Percentiles rank a stretch among this genome's conserved stretches.
These are phyloP conservation scores for Calonectria hawksworthii DNA, from an alignment of 2,329 filamentous ascomycete species.

Conservation along the genomic window DNA sequence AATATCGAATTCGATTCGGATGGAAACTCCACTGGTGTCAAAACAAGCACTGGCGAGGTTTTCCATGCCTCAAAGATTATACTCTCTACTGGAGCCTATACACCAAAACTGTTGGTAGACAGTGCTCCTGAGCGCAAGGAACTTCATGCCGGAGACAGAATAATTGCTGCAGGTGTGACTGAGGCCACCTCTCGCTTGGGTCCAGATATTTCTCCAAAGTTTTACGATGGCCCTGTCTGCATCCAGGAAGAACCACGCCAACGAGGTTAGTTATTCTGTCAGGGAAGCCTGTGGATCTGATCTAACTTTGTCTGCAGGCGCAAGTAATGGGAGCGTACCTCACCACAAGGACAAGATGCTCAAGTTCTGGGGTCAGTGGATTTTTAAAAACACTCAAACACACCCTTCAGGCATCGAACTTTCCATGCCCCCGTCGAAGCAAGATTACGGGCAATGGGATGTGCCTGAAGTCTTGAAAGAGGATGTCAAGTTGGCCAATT, in stretches of 20 bases:
- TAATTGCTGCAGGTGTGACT: constrained; percentile 71
- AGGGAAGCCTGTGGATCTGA: constrained; percentile 45
- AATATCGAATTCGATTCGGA: constrained; percentile 60
- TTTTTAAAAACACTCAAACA: constrained; percentile 70
- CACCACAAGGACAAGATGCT: constrained; percentile 64
- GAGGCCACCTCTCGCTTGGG: constrained; percentile 70
- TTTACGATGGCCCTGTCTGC: constrained; percentile 62
- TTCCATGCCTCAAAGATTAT: constrained; percentile 66
- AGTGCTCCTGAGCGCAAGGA: constrained; percentile 63
- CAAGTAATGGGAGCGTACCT: constrained; percentile 71
- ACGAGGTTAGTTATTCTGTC: constrained; percentile 43
- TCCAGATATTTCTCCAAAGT: constrained; percentile 56
- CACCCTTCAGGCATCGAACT: constrained; percentile 66
- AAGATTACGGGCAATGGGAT: constrained; percentile 75
- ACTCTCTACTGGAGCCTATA: constrained; percentile 71
- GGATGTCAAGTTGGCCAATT: constrained; percentile 70
- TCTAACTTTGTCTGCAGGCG: constrained; percentile 56
- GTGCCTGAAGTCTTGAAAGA: constrained; percentile 67
- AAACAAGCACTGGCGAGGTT: constrained; percentile 58
- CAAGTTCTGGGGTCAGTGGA: constrained; percentile 75
- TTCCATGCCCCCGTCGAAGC: constrained; percentile 68
- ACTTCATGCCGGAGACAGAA: constrained; percentile 66
- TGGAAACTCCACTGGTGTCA: constrained; percentile 64
- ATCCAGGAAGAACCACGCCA: constrained; percentile 56
- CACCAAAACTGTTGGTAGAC: constrained; percentile 67